Percentiles rank a stretch among this genome's conserved stretches.
These are phyloP conservation scores for Suillus alpinus DNA, from an alignment of 768 basidiomycete species.

Conservation along the genomic window DNA sequence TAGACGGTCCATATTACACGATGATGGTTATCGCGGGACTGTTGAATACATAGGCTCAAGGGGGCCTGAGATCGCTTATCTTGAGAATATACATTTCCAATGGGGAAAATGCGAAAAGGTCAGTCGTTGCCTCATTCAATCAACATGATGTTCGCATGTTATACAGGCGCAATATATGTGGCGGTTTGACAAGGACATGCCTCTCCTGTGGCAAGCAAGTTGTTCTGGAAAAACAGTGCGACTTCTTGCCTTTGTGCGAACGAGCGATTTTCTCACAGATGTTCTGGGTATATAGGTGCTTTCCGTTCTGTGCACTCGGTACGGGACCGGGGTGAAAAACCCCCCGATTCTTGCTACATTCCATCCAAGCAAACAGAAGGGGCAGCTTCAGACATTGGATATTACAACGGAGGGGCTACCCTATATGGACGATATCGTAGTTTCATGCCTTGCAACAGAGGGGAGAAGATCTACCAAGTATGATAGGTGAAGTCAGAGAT, in stretches of 20 bases:
- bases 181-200: not conserved
- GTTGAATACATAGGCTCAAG: not conserved
- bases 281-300: not conserved
- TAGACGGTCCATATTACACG: not conserved
- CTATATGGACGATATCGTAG: not conserved
- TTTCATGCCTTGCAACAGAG: slow-evolving; percentile 1
- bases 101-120: too few relatives aligned
- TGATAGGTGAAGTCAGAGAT: not conserved
- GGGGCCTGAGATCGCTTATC: not conserved
- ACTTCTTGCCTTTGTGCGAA: not conserved
- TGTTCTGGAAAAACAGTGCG: not conserved
- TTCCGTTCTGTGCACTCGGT: not conserved
- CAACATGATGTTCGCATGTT: not conserved
- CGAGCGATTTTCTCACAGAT: not conserved
- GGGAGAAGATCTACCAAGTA: not conserved
- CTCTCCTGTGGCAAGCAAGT: not conserved
- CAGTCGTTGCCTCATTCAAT: not conserved
- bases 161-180: not conserved
- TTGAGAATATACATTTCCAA: not conserved
- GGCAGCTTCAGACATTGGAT: not conserved
- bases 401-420: not conserved
- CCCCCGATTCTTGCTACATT: not conserved
- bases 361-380: not conserved
- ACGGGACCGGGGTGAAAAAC: not conserved
- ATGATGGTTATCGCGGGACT: not conserved